Evolutionary conservation across 2,329 filamentous ascomycete species (phyloP).

Genomic region (Colletotrichum musicola): DNA sequence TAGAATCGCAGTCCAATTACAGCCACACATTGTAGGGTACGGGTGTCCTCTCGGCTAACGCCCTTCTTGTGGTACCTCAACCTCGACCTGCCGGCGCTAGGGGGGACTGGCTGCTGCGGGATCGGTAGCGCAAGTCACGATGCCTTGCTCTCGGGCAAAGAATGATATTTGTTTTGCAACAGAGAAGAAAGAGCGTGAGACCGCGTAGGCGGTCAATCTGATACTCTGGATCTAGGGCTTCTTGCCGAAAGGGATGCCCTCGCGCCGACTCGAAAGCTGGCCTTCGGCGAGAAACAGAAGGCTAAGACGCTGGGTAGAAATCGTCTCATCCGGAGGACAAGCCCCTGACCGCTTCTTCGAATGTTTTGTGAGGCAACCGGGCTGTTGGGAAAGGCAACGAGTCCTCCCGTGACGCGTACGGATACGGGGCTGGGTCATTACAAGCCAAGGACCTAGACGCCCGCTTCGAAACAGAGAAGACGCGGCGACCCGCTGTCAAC

Average conservation of each 20-base stretch:
- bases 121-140: slow-evolving; percentile 5
- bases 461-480: slow-evolving; percentile 21
- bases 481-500: slow-evolving; percentile 34
- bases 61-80: slow-evolving; percentile 24
- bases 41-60: slow-evolving; percentile 20
- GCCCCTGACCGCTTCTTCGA: slow-evolving; percentile 32
- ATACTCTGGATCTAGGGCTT: not conserved
- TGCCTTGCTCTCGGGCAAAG: not conserved
- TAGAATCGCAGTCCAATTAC: not conserved
- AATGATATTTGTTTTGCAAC: not conserved
- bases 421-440: slow-evolving; percentile 14
- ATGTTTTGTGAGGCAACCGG: slow-evolving; percentile 28
- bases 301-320: not conserved
- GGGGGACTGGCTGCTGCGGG: slow-evolving; percentile 5
- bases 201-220: not conserved
- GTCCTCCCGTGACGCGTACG: slow-evolving; percentile 6
- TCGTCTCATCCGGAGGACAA: not conserved
- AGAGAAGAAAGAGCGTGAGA: not conserved
- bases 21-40: not conserved
- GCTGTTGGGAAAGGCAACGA: slow-evolving; percentile 14
- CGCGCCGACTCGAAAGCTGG: not conserved
- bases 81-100: slow-evolving; percentile 3
- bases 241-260: slow-evolving; percentile 1
- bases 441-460: slow-evolving; percentile 10
- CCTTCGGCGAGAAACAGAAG: not conserved